Percentiles rank a stretch among this genome's conserved stretches.
These are phyloP conservation scores for Leptodermis oblonga DNA, from an alignment of 257 asterid species.

Conservation along the genomic window DNA sequence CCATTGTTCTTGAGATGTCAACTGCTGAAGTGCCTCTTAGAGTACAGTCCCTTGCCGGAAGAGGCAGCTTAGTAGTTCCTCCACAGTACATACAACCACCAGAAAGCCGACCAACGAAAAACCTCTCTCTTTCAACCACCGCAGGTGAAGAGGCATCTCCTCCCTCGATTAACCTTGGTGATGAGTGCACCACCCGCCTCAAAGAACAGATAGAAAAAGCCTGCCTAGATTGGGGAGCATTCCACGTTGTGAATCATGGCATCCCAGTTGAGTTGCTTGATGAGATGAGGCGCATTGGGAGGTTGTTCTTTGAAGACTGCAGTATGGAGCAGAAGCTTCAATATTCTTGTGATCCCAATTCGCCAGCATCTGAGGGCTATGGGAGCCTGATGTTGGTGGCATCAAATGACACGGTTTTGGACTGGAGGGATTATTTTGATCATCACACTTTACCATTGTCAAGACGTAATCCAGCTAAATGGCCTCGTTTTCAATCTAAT, in stretches of 20 bases:
- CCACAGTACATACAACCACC: conserved; percentile 66
- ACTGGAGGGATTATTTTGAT: conserved; percentile 93
- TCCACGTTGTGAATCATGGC: conserved; percentile 73
- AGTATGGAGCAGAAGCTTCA: conserved; percentile 53
- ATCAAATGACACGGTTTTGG: conserved; percentile 66
- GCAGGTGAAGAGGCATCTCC: conserved; percentile 1
- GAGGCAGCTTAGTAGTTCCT: conserved; percentile 48
- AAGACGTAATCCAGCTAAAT: conserved; percentile 56
- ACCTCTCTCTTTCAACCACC: background rate
- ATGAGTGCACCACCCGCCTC: conserved; percentile 11
- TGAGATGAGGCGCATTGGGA: conserved; percentile 49
- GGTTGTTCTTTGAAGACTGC: conserved; percentile 60
- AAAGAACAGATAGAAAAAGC: conserved; percentile 39
- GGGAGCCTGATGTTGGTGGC: conserved; percentile 84
- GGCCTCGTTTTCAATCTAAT: conserved; percentile 70
- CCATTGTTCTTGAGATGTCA: background rate
- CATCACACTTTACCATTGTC: conserved; percentile 81
- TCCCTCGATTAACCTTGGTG: conserved; percentile 49
- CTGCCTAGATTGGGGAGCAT: conserved; percentile 87
- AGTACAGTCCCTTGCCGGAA: conserved; percentile 60
- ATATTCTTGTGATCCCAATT: conserved; percentile 55
- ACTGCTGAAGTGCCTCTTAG: conserved; percentile 28
- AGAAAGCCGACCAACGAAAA: conserved; percentile 41
- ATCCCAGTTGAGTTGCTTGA: conserved; percentile 47
- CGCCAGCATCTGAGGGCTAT: conserved; percentile 89